Percentiles rank a stretch among this genome's conserved stretches.
Conservation (phyloP, 768 basidiomycete genomes). For the Hericium coralloides region DNA sequence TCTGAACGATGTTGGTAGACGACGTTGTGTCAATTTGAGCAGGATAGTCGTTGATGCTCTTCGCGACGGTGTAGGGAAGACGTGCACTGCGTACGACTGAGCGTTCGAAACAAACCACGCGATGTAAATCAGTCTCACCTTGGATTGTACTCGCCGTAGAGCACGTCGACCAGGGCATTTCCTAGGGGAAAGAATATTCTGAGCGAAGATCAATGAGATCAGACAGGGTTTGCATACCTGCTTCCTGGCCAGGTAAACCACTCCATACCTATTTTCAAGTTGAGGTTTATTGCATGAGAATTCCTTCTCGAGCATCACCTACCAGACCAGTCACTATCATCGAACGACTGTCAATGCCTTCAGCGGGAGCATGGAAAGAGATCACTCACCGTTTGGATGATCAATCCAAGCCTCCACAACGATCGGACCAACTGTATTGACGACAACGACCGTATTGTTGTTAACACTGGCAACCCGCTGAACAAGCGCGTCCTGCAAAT, state of each 20-base stretch:
- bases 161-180: slow-evolving; percentile 63
- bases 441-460: slow-evolving; percentile 65
- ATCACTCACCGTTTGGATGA: slow-evolving; percentile 30
- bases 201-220: background rate
- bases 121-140: background rate
- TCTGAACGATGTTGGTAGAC: slow-evolving; percentile 6
- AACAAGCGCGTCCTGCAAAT: slow-evolving; percentile 34
- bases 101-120: background rate
- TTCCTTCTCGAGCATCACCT: background rate
- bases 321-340: slow-evolving; percentile 35
- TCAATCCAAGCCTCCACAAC: slow-evolving; percentile 38
- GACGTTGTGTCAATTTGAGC: slow-evolving; percentile 23
- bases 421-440: slow-evolving; percentile 37
- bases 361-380: background rate
- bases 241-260: slow-evolving; percentile 59
- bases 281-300: background rate
- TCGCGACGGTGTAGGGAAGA: slow-evolving; percentile 65
- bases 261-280: slow-evolving; percentile 23
- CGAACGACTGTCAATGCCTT: background rate
- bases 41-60: slow-evolving; percentile 41
- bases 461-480: slow-evolving; percentile 56
- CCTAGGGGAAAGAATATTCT: slow-evolving; percentile 5
- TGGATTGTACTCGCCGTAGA: slow-evolving; percentile 73
- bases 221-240: background rate
- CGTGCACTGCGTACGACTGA: slow-evolving; percentile 27